Percentiles rank a stretch among this genome's conserved stretches.
Evolutionary conservation across 495 filamentous ascomycete genomes (phyloP).

Genomic region (Penicillium soppii): DNA sequence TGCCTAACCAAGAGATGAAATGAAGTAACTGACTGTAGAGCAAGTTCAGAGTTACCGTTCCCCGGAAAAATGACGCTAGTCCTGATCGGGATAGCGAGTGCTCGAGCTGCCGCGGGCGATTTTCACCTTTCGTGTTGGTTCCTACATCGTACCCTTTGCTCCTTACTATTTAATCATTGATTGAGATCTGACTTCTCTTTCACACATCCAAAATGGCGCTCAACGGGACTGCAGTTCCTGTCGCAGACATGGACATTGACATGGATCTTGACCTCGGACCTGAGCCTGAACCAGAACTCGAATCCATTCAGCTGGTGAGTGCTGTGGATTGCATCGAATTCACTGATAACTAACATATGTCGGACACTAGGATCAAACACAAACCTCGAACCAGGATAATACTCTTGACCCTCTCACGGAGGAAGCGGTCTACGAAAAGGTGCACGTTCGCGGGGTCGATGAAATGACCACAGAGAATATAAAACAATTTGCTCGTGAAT

Average conservation of each 20-base stretch:
- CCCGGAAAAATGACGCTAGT: too few species aligned
- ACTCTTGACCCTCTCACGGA: slow-evolving; percentile 26
- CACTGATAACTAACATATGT: not conserved
- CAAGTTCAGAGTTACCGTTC: too few species aligned
- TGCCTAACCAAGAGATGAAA: too few species aligned
- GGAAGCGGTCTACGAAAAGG: slow-evolving; percentile 54
- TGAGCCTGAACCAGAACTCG: slow-evolving; percentile 42
- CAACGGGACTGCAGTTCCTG: slow-evolving; percentile 7
- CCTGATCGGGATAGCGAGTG: not conserved
- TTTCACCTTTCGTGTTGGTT: not conserved
- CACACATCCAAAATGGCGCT: slow-evolving; percentile 17
- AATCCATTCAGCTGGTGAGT: slow-evolving; percentile 37
- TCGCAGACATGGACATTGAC: slow-evolving; percentile 68
- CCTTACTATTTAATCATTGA: not conserved
- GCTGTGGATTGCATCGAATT: not conserved
- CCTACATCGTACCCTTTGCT: not conserved
- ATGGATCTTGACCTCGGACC: slow-evolving; percentile 68
- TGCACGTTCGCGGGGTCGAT: slow-evolving; percentile 82
- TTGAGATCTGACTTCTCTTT: not conserved
- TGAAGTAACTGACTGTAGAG: too few species aligned
- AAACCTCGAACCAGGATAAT: slow-evolving; percentile 17
- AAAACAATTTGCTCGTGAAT: slow-evolving; percentile 63
- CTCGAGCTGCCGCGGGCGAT: not conserved
- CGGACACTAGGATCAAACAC: slow-evolving; percentile 22
- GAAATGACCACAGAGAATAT: slow-evolving; percentile 76